These are phyloP conservation scores for Candida germanica DNA, from an alignment of 805 yeast genomes.

Conservation along the genomic window DNA sequence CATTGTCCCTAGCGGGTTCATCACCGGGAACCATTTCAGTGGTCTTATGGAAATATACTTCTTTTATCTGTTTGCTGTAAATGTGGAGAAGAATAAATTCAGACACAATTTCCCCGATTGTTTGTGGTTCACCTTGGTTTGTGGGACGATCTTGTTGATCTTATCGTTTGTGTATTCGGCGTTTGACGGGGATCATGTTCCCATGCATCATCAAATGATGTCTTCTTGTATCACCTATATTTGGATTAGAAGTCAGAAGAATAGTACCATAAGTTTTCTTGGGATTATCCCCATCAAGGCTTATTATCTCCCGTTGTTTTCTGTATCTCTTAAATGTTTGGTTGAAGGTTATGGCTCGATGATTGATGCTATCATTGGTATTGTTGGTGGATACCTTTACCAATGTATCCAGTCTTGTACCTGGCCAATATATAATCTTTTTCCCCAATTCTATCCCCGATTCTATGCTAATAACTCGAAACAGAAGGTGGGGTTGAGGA, in stretches of 20 bases:
- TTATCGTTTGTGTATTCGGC: slow-evolving; percentile 26
- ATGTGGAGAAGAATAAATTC: slow-evolving; percentile 52
- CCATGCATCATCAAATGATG: slow-evolving; percentile 37
- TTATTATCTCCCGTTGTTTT: slow-evolving; percentile 49
- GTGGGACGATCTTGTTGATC: slow-evolving; percentile 46
- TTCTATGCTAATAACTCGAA: slow-evolving; percentile 13
- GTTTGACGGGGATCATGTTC: slow-evolving; percentile 15
- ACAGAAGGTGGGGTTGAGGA: slow-evolving; percentile 27
- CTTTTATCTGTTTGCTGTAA: slow-evolving; percentile 55
- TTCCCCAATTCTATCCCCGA: slow-evolving; percentile 27
- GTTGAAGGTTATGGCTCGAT: slow-evolving; percentile 42
- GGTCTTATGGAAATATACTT: slow-evolving; percentile 51
- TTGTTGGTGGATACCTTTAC: slow-evolving; percentile 55
- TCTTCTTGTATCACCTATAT: slow-evolving; percentile 55
- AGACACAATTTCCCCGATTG: slow-evolving; percentile 51
- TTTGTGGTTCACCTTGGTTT: slow-evolving; percentile 49
- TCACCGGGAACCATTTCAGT: slow-evolving; percentile 20
- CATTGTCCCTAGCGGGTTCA: slow-evolving; percentile 39
- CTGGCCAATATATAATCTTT: slow-evolving; percentile 37
- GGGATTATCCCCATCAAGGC: slow-evolving; percentile 53
- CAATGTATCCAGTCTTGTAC: slow-evolving; percentile 62
- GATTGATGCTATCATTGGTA: slow-evolving; percentile 46
- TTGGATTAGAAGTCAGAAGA: slow-evolving; percentile 59
- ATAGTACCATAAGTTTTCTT: slow-evolving; percentile 51
- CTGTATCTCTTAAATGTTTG: slow-evolving; percentile 31